Evolutionary conservation across 2,329 filamentous ascomycete genomes (phyloP), one percentile per base, ranked within the genome.

Genomic region (Coniosporium tulheliwenetii): DNA sequence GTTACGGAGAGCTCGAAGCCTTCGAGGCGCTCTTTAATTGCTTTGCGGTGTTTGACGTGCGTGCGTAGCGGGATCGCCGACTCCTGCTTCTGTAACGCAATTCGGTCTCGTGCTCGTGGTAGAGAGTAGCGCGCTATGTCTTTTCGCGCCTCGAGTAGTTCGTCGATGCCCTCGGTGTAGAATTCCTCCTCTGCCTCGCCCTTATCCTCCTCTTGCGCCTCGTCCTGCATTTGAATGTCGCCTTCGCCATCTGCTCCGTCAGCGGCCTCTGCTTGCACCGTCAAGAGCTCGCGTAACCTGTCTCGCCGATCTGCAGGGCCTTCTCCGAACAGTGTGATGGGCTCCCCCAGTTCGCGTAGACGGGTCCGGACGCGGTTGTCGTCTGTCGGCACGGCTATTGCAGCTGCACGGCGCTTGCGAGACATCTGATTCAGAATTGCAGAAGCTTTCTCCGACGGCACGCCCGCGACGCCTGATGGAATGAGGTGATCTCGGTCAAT

Each of bases 291-390:
- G 47, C 91, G 77, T 52, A 98, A 62, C 47, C 91, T 77, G 55
- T 94, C 87, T 65, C 93, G 74, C 44, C 91, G 71, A 52, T 96
- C 89, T 19, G 75, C 79, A 1, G 80, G 79, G 0, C 84, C 85
- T 64, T 98, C 91, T 43, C 87, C 91, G 48, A 98, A 98, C 0
- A 96, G 70, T 0, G 89, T 98, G 41, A 96, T 78, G 9, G 91
- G 91, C 56, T 98, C 83, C n/a, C 84, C 85, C 47, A 94, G 71
- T 52, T 91, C 81, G 48, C 91, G 78, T 44, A 96, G 71, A 48
- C 76, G 78, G 32, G 77, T 70, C 45, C 86, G 82, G 38, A 98
- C 87, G 52, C 83, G 77, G 45, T 74, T 79, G 66, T 98, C 91
- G 58, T 95, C 87, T 41, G 93, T 98, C 1, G 89, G 91, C 3